Percentiles rank a stretch among this genome's conserved stretches.
These are phyloP conservation scores for Colletotrichum australisinense DNA, from an alignment of 2,329 filamentous ascomycete genomes.

Conservation along the genomic window DNA sequence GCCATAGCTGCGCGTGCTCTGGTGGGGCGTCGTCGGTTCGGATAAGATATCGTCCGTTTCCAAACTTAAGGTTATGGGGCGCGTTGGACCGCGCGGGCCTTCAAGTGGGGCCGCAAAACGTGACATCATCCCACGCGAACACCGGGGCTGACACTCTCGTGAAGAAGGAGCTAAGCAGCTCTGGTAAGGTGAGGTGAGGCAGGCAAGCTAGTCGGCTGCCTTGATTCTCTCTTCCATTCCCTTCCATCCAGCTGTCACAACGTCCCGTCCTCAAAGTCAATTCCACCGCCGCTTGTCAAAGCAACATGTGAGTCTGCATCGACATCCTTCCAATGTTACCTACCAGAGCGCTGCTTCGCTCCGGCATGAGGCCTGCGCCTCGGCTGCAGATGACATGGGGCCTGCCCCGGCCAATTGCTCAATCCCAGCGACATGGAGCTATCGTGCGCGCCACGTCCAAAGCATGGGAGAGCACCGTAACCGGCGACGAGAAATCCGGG, in stretches of 20 bases:
- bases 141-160: background rate
- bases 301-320: constrained; percentile 15
- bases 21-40: constrained; percentile 19
- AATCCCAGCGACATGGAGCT: constrained; percentile 7
- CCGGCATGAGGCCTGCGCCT: constrained; percentile 8
- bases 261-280: background rate
- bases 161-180: constrained; percentile 7
- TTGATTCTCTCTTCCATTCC: background rate
- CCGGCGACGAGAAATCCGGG: constrained; percentile 76
- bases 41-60: constrained; percentile 25
- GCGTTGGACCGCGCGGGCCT: background rate
- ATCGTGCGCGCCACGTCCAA: constrained; percentile 27
- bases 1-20: constrained; percentile 8
- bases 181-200: constrained; percentile 9
- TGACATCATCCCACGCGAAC: constrained; percentile 32
- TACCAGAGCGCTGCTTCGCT: constrained; percentile 28
- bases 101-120: constrained; percentile 12
- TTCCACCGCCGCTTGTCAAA: background rate
- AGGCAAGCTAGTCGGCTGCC: background rate
- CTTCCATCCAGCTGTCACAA: background rate
- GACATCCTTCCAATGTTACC: constrained; percentile 11
- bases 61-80: background rate
- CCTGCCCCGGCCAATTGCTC: constrained; percentile 3
- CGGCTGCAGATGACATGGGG: constrained; percentile 8
- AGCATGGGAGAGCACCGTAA: constrained; percentile 56